A percentile compares a stretch with the other conserved stretches of the same genome.
These are phyloP conservation scores for Orbilia oligospora DNA, from an alignment of 2,329 filamentous ascomycete genomes.

Conservation along the genomic window DNA sequence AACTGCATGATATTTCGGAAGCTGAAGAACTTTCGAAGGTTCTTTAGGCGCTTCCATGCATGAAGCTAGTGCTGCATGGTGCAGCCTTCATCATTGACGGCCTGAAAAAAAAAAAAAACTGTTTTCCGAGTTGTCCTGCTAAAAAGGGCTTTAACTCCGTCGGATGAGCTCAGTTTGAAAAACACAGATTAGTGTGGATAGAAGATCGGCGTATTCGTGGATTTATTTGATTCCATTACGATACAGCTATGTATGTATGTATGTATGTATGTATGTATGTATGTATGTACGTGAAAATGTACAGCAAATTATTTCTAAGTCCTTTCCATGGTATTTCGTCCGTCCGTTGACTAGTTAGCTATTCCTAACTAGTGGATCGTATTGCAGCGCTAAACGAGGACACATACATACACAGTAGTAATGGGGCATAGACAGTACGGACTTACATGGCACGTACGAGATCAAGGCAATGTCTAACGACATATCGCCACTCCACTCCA, in stretches of 20 bases:
- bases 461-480: not conserved
- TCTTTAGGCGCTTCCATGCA: slow-evolving; percentile 52
- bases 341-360: no score
- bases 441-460: no score
- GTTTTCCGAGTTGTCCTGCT: not conserved
- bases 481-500: slow-evolving; percentile 6
- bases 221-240: no score
- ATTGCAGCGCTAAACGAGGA: no score
- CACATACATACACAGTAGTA: no score
- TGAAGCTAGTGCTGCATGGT: slow-evolving; percentile 51
- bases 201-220: slow-evolving; percentile 9
- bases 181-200: not conserved
- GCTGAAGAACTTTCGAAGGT: slow-evolving; percentile 33
- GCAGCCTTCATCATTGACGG: slow-evolving; percentile 13
- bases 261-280: no score
- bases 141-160: slow-evolving; percentile 23
- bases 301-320: no score
- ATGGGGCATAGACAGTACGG: no score
- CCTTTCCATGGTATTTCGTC: no score
- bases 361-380: no score
- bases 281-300: no score
- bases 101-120: not conserved
- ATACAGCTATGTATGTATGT: no score
- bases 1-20: slow-evolving; percentile 42
- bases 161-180: not conserved